Conservation (phyloP, 148 eudicot species). For the Suaeda aralocaspica region DNA sequence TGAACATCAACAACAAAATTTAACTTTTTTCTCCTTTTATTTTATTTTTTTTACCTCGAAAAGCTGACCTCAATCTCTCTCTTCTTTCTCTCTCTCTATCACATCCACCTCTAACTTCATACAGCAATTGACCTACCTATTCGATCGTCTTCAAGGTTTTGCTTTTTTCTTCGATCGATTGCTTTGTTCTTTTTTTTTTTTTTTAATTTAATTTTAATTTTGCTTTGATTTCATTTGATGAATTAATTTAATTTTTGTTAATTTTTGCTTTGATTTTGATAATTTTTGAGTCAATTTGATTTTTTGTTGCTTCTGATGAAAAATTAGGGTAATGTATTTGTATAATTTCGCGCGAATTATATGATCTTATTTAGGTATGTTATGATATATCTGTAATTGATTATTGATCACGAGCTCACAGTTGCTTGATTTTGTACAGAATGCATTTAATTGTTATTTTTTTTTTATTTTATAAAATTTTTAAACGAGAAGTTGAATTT, state of each 20-base stretch:
- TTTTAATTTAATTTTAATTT: conserved; percentile 5
- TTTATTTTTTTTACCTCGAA: conserved; percentile 5
- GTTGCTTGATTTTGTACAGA: background rate
- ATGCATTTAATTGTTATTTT: background rate
- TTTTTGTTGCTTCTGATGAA: conserved; percentile 6
- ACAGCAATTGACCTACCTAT: background rate
- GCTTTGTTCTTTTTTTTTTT: background rate
- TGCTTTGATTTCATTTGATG: background rate
- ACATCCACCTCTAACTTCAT: background rate
- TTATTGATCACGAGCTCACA: background rate
- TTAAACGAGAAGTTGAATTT: too few species aligned
- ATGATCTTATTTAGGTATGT: background rate
- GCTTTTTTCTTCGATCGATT: background rate
- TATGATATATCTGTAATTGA: background rate
- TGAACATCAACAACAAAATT: conserved; percentile 15
- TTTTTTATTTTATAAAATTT: background rate
- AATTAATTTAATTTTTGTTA: background rate
- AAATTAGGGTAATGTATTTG: background rate
- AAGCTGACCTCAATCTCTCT: conserved; percentile 21
- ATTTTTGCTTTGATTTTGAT: background rate
- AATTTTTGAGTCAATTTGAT: background rate
- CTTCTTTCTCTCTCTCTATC: conserved; percentile 1
- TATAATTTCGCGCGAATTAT: background rate
- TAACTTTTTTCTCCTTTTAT: too few species aligned
- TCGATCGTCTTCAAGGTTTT: conserved; percentile 1